phyloP scores from a whole-genome alignment of 1,284 basidiomycete genomes.

The Anthracocystis walkeri region DNA sequence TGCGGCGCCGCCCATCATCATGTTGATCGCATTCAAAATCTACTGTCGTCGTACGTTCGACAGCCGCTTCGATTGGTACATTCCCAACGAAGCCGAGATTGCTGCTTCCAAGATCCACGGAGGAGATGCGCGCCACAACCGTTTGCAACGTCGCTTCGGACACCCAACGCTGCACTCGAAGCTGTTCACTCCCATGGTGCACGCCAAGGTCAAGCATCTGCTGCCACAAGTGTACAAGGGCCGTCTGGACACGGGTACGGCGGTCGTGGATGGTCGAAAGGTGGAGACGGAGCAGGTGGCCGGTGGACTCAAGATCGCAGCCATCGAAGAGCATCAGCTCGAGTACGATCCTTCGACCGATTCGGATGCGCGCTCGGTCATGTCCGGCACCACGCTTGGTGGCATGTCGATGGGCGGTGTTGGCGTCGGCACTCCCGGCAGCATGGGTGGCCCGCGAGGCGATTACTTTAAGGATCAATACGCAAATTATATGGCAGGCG shows the following conservation, averaged over 20 bases:
- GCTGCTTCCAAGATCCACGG: slow-evolving; percentile 54
- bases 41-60: slow-evolving; percentile 63
- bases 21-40: slow-evolving; percentile 63
- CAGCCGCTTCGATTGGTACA: slow-evolving; percentile 65
- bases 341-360: slow-evolving; percentile 64
- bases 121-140: slow-evolving; percentile 60
- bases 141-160: slow-evolving; percentile 67
- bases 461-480: slow-evolving; percentile 61
- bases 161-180: slow-evolving; percentile 65
- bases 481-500: slow-evolving; percentile 57
- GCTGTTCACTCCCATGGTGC: slow-evolving; percentile 65
- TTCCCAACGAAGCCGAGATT: slow-evolving; percentile 61
- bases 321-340: slow-evolving; percentile 64
- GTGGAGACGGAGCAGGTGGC: slow-evolving; percentile 55
- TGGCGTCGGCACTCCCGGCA: slow-evolving; percentile 32
- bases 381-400: slow-evolving; percentile 63
- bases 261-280: slow-evolving; percentile 56
- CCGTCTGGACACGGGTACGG: slow-evolving; percentile 44
- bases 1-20: slow-evolving; percentile 62
- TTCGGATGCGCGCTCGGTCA: slow-evolving; percentile 58
- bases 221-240: slow-evolving; percentile 63
- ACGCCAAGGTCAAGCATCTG: slow-evolving; percentile 61
- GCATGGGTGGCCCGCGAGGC: slow-evolving; percentile 19
- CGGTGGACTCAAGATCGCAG: slow-evolving; percentile 63
- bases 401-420: slow-evolving; percentile 38